Conservation (phyloP, 1,284 basidiomycete genomes). For the Apiotrichum porosum region DNA sequence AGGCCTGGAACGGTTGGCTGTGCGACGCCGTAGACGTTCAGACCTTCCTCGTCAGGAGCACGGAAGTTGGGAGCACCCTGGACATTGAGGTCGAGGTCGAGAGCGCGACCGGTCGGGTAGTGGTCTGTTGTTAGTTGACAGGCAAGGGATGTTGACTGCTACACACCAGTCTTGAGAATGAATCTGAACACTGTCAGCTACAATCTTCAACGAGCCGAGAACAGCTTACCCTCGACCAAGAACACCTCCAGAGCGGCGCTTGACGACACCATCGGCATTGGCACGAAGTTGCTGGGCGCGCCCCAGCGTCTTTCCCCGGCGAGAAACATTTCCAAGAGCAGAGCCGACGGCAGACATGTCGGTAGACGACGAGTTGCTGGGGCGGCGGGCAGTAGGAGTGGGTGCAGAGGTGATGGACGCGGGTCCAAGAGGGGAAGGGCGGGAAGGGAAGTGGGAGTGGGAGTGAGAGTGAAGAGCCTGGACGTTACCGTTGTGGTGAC, state of each 20-base stretch:
- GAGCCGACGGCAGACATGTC: too few species aligned
- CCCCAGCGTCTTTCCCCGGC: constrained; percentile 16
- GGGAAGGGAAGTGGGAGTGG: neutral
- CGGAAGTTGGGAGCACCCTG: constrained; percentile 93
- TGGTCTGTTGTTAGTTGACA: constrained; percentile 55
- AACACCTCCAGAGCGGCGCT: constrained; percentile 80
- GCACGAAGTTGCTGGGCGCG: constrained; percentile 35
- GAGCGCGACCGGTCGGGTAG: constrained; percentile 77
- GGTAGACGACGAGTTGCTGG: too few species aligned
- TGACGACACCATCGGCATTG: constrained; percentile 61
- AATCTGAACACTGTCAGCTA: constrained; percentile 49
- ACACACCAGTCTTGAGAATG: constrained; percentile 74
- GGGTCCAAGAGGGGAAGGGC: neutral
- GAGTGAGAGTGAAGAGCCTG: neutral
- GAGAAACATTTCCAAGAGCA: too few species aligned
- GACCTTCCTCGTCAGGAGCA: constrained; percentile 64
- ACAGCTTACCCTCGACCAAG: constrained; percentile 61
- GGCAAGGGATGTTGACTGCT: neutral
- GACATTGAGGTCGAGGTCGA: constrained; percentile 86
- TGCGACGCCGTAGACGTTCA: constrained; percentile 89
- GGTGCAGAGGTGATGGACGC: too few species aligned
- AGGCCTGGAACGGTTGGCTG: constrained; percentile 93
- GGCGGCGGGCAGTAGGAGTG: too few species aligned
- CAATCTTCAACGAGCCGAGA: neutral
- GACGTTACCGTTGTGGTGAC: neutral